Conservation (phyloP, 768 basidiomycete genomes). For the Mycena haematopus region DNA sequence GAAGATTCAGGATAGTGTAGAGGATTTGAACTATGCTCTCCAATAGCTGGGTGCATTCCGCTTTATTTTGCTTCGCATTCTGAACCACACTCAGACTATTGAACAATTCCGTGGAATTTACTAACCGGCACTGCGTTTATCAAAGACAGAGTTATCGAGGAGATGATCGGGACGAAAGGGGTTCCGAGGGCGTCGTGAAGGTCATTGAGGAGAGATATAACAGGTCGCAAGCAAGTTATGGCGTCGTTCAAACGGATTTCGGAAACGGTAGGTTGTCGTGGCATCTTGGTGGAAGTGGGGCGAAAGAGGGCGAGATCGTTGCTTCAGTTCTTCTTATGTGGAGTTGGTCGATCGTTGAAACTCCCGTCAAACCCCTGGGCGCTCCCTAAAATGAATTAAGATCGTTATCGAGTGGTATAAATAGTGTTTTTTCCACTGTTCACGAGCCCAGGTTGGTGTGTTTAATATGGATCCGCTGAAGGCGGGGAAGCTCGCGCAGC, state of each 20-base stretch:
- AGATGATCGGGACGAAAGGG: background rate
- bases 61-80: background rate
- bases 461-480: no score
- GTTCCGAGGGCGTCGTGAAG: background rate
- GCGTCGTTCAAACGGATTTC: background rate
- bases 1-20: background rate
- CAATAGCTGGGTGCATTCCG: background rate
- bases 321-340: no score
- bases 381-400: no score
- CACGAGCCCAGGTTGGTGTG: no score
- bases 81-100: background rate
- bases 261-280: background rate
- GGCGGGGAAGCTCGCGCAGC: no score
- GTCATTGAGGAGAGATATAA: background rate
- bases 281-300: background rate
- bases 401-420: no score
- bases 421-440: no score
- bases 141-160: background rate
- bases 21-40: background rate
- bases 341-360: no score
- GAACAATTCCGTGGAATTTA: background rate
- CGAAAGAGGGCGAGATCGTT: background rate
- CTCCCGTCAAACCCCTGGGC: no score
- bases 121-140: background rate
- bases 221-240: background rate